Conservation (phyloP, 768 basidiomycete genomes). For the Tricholoma bakamatsutake region DNA sequence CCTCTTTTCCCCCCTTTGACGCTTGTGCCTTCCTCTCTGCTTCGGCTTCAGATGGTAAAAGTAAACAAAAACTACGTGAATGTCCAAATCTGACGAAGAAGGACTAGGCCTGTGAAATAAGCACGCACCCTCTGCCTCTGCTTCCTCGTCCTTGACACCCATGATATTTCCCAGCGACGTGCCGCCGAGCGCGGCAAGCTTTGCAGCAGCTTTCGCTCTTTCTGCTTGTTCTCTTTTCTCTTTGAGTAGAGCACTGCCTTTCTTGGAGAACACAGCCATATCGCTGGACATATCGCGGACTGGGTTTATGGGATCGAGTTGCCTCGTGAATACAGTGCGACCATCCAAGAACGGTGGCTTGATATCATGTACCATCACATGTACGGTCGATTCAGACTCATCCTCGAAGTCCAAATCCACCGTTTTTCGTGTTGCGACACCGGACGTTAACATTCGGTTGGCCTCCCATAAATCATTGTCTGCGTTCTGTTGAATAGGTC, state of each 20-base stretch:
- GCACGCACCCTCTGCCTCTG: constrained; percentile 81
- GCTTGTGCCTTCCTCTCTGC: constrained; percentile 43
- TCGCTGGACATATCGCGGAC: constrained; percentile 91
- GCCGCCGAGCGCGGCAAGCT: constrained; percentile 86
- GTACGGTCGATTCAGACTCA: constrained; percentile 92
- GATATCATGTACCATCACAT: constrained; percentile 94
- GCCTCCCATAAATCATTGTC: constrained; percentile 99
- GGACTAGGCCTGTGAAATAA: constrained; percentile 11
- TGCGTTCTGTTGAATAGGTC: constrained; percentile 59
- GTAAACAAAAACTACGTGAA: constrained; percentile 61
- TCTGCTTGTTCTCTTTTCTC: constrained; percentile 97
- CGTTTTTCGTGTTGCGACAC: constrained; percentile 80
- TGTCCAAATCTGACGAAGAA: constrained; percentile 55
- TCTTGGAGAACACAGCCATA: constrained; percentile 93
- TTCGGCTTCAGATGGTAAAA: constrained; percentile 43
- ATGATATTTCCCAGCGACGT: constrained; percentile 96
- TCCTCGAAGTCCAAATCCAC: constrained; percentile 96
- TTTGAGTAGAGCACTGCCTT: constrained; percentile 90
- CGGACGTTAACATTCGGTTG: constrained; percentile 95
- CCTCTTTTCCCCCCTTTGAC: constrained; percentile 52
- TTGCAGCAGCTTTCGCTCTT: constrained; percentile 92
- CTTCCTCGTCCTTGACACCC: constrained; percentile 94
- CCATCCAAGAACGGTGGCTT: constrained; percentile 99
- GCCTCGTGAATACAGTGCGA: constrained; percentile 91
- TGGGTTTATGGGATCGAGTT: constrained; percentile 95